These are phyloP conservation scores for Allium sativum DNA, from an alignment of 106 monocot genomes.

Conservation along the genomic window DNA sequence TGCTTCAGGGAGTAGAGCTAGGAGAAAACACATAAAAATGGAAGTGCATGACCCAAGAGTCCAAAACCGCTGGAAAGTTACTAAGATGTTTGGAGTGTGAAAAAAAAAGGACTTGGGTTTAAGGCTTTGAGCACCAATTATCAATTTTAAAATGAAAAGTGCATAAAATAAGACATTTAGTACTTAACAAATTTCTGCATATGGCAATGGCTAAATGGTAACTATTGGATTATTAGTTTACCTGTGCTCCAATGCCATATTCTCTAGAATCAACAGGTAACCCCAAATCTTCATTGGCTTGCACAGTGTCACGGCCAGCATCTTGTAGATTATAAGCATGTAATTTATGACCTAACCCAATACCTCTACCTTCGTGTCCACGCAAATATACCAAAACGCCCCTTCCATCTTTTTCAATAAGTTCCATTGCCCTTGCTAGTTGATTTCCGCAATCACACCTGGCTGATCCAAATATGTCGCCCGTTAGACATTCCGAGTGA, in stretches of 20 bases:
- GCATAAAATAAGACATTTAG: no score
- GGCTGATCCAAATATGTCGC: slow-evolving; percentile 60
- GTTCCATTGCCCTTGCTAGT: slow-evolving; percentile 65
- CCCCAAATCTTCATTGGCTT: slow-evolving; percentile 88
- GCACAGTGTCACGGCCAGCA: slow-evolving; percentile 84
- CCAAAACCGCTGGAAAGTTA: no score
- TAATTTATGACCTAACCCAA: slow-evolving; percentile 91
- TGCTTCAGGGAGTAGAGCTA: no score
- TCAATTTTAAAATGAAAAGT: no score
- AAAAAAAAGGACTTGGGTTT: no score
- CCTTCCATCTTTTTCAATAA: slow-evolving; percentile 79
- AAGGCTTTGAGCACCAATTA: no score
- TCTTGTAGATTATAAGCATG: slow-evolving; percentile 94
- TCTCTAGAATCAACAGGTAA: slow-evolving; percentile 87
- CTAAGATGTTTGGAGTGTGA: no score
- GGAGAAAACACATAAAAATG: no score
- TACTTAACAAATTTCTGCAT: no score
- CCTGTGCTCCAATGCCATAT: slow-evolving; percentile 98
- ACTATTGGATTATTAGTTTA: slow-evolving; percentile 2
- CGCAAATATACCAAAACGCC: slow-evolving; percentile 91
- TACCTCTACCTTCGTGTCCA: slow-evolving; percentile 93
- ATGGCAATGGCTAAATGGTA: no score
- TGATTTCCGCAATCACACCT: slow-evolving; percentile 96
- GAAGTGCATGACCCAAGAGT: no score
- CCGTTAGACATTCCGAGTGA: slow-evolving; percentile 91